Base-by-base conservation (phyloP, 305 asterid species). In the Plantago coronopus region DNA sequence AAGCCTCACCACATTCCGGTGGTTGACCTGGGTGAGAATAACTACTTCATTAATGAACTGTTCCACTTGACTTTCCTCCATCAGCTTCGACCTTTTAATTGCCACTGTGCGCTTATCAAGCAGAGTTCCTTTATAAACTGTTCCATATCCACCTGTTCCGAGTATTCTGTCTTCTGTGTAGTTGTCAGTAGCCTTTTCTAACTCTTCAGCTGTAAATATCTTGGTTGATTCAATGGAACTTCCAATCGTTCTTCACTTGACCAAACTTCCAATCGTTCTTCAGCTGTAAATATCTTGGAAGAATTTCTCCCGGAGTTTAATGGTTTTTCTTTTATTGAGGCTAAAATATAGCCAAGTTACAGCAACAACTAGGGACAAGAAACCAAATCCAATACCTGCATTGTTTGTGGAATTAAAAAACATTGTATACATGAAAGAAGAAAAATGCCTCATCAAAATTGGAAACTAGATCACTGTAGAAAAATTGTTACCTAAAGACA, bases 371-470 rank as follows among this genome's bases (percentile, higher is more conserved):
- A 86, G 11, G 40, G 82, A 61, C 56, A 89, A 48, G 27, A 89
- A 71, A 48, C 95, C 89, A 54, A 89, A 77, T 20, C 94, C 85
- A n/a, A 65, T 43, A 5, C 95, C 96, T 88, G 79, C 68, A 73
- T n/a, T 7, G 9, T n/a, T 2, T 1, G 12, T 23, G 29, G 7
- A 23, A 17, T 4, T 12, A 14, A 17, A 53, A 17, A 11, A 16
- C 5, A 23, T 15, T n/a, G n/a, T n/a, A n/a, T n/a, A n/a, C n/a
- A 19, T 23, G 22, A 5, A 22, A 50, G 16, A 50, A 12, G 17
- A 21, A 22, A 50, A 12, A 9, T 4, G 17, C 17, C 56, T n/a
- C n/a, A n/a, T 11, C 22, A 8, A 48, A 15, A 13, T 10, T 54
- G 40, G 25, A 7, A 12, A 54, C 38, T 16, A 22, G 8, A 8